Conservation (phyloP, 345 rosid genomes). For the Heritiera fomes region DNA sequence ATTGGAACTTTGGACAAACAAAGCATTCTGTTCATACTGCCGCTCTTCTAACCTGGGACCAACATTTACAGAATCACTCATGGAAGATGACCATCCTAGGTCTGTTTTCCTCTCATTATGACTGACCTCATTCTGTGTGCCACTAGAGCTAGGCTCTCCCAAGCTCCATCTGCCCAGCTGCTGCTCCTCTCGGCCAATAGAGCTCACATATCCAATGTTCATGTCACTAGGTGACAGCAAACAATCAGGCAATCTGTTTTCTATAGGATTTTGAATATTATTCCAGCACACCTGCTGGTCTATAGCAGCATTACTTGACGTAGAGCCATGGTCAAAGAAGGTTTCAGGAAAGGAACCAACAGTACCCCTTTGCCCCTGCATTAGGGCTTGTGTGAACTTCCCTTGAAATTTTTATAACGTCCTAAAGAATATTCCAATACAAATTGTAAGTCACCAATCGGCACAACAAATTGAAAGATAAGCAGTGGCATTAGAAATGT, state of each 20-base stretch:
- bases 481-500: constrained; percentile 14
- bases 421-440: constrained; percentile 32
- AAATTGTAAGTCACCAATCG: constrained; percentile 21
- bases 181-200: constrained; percentile 57
- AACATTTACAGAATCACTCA: constrained; percentile 30
- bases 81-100: constrained; percentile 43
- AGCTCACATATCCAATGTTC: constrained; percentile 36
- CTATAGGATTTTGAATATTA: constrained; percentile 51
- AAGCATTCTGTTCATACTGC: constrained; percentile 39
- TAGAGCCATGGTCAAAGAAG: constrained; percentile 75
- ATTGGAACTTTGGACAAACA: constrained; percentile 47
- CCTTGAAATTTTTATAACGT: constrained; percentile 16
- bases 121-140: constrained; percentile 40
- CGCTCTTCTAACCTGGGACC: constrained; percentile 52
- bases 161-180: constrained; percentile 46
- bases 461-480: constrained; percentile 5
- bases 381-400: constrained; percentile 39
- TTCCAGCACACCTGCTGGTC: constrained; percentile 75
- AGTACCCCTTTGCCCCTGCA: constrained; percentile 87
- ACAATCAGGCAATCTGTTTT: constrained; percentile 47
- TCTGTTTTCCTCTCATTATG: constrained; percentile 46
- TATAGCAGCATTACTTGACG: constrained; percentile 57
- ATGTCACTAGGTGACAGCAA: constrained; percentile 46
- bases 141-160: constrained; percentile 58
- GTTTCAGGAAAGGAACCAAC: constrained; percentile 72